Conservation (phyloP, 768 basidiomycete genomes). For the Mycena indigotica region DNA sequence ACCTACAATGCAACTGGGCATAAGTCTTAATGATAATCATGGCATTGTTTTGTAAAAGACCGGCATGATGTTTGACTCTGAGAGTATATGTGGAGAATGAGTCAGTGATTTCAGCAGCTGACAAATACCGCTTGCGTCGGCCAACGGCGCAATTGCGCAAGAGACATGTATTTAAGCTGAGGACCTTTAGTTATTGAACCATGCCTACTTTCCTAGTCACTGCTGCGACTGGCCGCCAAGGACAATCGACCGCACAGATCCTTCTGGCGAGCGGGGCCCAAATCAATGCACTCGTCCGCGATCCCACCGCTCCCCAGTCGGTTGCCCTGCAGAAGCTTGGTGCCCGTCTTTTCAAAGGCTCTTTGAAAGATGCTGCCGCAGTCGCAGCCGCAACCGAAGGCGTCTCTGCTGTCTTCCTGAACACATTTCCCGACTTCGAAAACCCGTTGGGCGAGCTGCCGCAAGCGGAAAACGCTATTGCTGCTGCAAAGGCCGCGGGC, state of each 20-base stretch:
- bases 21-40: too few relatives aligned
- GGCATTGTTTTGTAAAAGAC: too few relatives aligned
- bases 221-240: constrained; percentile 19
- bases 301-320: constrained; percentile 2
- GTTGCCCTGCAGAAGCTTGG: constrained; percentile 8
- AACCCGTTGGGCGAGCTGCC: constrained; percentile 8
- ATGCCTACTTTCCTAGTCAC: constrained; percentile 20
- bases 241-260: constrained; percentile 12
- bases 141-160: too few relatives aligned
- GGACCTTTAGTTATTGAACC: too few relatives aligned
- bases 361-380: constrained; percentile 11
- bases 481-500: constrained; percentile 13
- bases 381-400: constrained; percentile 13
- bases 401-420: constrained; percentile 18
- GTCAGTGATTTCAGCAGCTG: too few relatives aligned
- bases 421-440: constrained; percentile 16
- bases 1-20: too few relatives aligned
- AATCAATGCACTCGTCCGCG: constrained; percentile 16
- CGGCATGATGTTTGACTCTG: too few relatives aligned
- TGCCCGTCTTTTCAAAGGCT: constrained; percentile 16
- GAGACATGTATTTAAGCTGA: too few relatives aligned
- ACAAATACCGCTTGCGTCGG: too few relatives aligned
- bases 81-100: too few relatives aligned
- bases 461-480: constrained; percentile 8
- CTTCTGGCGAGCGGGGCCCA: constrained; percentile 13